Evolutionary conservation across 2,329 filamentous ascomycete species (phyloP), one percentile per base, ranked within the genome.

Genomic region (Akanthomyces dipterigenus): DNA sequence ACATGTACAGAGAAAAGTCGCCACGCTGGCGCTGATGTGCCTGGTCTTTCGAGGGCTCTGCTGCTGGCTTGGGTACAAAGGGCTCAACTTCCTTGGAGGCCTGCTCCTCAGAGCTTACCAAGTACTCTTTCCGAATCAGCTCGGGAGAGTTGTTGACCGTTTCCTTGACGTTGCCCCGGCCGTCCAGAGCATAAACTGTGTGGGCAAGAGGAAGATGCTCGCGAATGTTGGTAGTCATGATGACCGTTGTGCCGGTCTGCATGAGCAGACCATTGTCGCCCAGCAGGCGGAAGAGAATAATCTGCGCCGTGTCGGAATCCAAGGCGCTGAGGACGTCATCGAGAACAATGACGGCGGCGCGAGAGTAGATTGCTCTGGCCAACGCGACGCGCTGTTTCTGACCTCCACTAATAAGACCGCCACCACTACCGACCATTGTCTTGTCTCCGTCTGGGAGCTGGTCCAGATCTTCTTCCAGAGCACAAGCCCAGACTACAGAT

Each of bases 291-390:
- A 40, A 14, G 2, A 66, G 51, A 28, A 68, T 57, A 0, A 22
- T 62, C 16, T 45, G 48, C 7, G 65, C 63, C 0, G 67, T 69
- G 9, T 46, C 53, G 14, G 40, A 40, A 16, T 62, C 60, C 26
- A 56, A 22, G 5, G 60, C 45, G 22, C 60, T 62, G 36, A 62
- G 40, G 7, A 56, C 24, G 71, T 97, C 93, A 68, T 97, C 93
- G 8, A 97, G 80, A 18, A 97, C 78, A 69, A 96, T 96, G 55
- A 96, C 83, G 71, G 96, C 91, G 16, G 92, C 90, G 66, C 92
- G 85, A 59, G 93, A 90, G 70, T 97, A 97, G 3, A 96, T 91
- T 45, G 93, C 93, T 72, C 93, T 83, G 43, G 93, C 93, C 56
- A 97, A 80, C 3, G 55, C 48, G 36, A 70, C 63, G 18, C 69